Evolutionary conservation across 2,329 filamentous ascomycete species (phyloP).

Genomic region (Fusarium penzigii): DNA sequence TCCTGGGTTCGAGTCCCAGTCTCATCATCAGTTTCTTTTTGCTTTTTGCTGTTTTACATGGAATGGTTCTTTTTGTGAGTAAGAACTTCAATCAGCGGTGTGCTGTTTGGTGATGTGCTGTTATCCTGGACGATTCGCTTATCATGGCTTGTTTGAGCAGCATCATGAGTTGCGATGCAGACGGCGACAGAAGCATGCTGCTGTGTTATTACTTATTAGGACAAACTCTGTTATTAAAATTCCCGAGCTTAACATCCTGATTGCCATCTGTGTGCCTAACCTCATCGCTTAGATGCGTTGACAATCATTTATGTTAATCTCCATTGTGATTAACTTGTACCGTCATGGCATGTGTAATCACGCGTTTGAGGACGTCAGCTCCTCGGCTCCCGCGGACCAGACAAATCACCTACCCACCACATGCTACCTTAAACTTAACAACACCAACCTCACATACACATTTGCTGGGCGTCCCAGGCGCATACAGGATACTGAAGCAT

Average conservation of each 20-base stretch:
- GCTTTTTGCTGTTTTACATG: slow-evolving; percentile 3
- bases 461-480: neutral
- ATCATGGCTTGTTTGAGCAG: too few species aligned
- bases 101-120: too few species aligned
- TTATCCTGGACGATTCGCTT: too few species aligned
- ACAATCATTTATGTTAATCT: neutral
- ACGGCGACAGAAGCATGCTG: too few species aligned
- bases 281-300: neutral
- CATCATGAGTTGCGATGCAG: too few species aligned
- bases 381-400: neutral
- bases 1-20: slow-evolving; percentile 40
- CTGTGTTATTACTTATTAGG: too few species aligned
- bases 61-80: neutral
- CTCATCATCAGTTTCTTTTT: slow-evolving; percentile 24
- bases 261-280: too few species aligned
- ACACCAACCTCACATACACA: neutral
- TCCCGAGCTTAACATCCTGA: too few species aligned
- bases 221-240: too few species aligned
- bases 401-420: neutral
- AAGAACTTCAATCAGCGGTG: too few species aligned
- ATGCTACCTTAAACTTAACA: slow-evolving; percentile 13
- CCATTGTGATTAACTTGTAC: neutral
- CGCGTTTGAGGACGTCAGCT: neutral
- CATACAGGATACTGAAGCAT: neutral
- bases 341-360: neutral